Evolutionary conservation across 78 protist genomes (phyloP), one percentile per base, ranked within the genome.

Genomic region (Dictyostelium firmibasis): DNA sequence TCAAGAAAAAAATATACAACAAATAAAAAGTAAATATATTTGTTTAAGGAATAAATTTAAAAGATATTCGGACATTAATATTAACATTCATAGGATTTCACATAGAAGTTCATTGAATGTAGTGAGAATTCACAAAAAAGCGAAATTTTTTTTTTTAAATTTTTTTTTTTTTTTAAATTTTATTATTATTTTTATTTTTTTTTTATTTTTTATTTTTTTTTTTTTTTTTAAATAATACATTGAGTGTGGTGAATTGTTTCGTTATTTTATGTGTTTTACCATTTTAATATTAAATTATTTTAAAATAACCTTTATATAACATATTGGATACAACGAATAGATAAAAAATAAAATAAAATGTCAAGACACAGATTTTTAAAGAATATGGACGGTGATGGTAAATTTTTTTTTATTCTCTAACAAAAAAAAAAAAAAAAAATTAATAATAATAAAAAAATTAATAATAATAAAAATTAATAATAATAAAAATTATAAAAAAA

Each of bases 321-420:
- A 27, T 23, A 50, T 50, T 16, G 4, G 4, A 50, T 50, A 50
- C 9, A 35, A 31, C 36, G 20, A 29, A 27, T 50, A 85, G 2
- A 84, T 36, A 84, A 25, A 8, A 23, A 35, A n/a, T n/a, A 84
- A 25, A 23, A 41, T 16, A 87, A 14, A 87, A 87, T 87, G 93
- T 87, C 93, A 16, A 87, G 93, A 77, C 93, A 87, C 23, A 87
- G 93, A 62, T 87, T 75, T 60, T 64, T 87, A 78, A 87, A 87
- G 93, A 87, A 87, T 86, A 36, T 86, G 67, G 60, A 74, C 5
- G 92, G 77, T 35, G 92, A 76, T 86, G 84, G 84, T 75, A 53
- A 75, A 14, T 85, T 10, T 27, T 16, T 6, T 16, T 50, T 50
- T 50, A 16, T 50, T 50, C 62, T 50, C 16, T 2, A 16, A 50